Conservation (phyloP, 768 basidiomycete genomes). For the Neoboletus magnificus region DNA sequence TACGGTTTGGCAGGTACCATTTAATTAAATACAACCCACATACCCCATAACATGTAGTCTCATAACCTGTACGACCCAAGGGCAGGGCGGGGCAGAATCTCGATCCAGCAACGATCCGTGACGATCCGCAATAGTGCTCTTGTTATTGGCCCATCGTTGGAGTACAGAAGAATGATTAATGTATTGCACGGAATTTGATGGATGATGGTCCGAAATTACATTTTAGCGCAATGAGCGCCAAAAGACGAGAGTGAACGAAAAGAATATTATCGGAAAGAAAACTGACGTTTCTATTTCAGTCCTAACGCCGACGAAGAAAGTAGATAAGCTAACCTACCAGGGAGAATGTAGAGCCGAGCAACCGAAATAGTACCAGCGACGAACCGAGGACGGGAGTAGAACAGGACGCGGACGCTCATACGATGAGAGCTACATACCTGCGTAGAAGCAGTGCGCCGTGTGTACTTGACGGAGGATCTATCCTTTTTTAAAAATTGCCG, state of each 20-base stretch:
- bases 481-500: neutral
- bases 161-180: neutral
- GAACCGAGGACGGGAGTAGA: neutral
- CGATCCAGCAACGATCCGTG: no score
- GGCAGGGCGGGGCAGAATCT: no score
- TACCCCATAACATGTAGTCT: no score
- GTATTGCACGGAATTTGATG: neutral
- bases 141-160: neutral
- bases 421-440: neutral
- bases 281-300: neutral
- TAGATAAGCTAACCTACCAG: neutral
- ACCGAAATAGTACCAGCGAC: neutral
- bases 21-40: no score
- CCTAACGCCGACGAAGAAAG: conserved; percentile 1
- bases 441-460: neutral
- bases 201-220: neutral
- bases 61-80: no score
- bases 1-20: no score
- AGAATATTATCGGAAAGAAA: neutral
- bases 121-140: neutral
- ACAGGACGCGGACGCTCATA: no score
- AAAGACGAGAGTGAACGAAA: neutral
- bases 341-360: neutral
- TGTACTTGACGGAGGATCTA: neutral
- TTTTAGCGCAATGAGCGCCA: neutral